Evolutionary conservation across 2,329 filamentous ascomycete genomes (phyloP), one percentile per base, ranked within the genome.

Genomic region (Fusarium paranaense): DNA sequence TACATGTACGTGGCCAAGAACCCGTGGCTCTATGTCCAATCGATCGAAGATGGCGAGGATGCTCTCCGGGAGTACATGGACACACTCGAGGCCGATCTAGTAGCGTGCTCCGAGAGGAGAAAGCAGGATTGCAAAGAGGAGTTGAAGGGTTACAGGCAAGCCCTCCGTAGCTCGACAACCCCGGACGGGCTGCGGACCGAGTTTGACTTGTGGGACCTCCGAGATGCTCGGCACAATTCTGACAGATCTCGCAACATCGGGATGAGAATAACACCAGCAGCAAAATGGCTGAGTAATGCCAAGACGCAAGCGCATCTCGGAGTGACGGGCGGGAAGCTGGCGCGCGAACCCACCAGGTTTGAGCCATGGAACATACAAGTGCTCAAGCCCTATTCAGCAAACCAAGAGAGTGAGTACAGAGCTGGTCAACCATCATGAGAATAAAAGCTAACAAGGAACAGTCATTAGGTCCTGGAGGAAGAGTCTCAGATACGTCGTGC

Each of bases 401-500:
- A 25, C 14, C 60, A 62, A 25, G 61, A 68, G 42, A 62, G 68
- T 70, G 52, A 54, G 37, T 14, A 7, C 30, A 30, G 14, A n/a
- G 8, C 5, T 25, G 5, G 16, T 25, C 5, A 33, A 2, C 6
- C 35, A 37, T 14, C 10, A 30, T 30, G 9, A 4, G 3, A 25
- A 27, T 25, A 13, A 13, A 22, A 25, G 20, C 61, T 65, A 35
- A 64, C n/a, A 13, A 14, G 6, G 7, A 27, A 3, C 18, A 70
- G 68, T 56, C 18, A 58, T 70, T 13, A 45, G 61, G 20, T 70
- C 68, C 7, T 62, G 61, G 32, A 22, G 64, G 10, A 5, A 40
- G 10, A 14, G 20, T 1, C 65, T 70, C 20, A 33, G 62, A 33
- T 5, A 5, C 1, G 20, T 67, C 4, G 38, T 42, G 3, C 11